phyloP scores from a whole-genome alignment of 495 filamentous ascomycete genomes.

The Penicillium ucsense region DNA sequence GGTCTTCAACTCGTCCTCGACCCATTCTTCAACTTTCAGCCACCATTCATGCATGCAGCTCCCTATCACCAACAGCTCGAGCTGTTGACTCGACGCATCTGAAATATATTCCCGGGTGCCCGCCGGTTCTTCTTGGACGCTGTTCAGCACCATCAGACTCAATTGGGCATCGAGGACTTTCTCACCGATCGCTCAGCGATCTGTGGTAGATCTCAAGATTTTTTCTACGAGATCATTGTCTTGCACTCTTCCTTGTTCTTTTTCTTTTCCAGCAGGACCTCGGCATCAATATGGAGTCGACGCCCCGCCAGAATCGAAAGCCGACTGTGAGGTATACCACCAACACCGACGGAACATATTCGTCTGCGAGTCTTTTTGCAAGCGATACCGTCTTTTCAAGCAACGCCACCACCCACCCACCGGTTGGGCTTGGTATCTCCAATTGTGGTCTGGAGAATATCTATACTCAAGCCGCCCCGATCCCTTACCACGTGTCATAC shows the following conservation, averaged over 20 bases:
- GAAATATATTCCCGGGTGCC: conserved; percentile 16
- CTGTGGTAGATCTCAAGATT: too few relatives aligned
- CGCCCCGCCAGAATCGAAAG: too few relatives aligned
- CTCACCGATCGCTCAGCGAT: too few relatives aligned
- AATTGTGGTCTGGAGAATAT: conserved; percentile 14
- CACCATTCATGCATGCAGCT: conserved; percentile 22
- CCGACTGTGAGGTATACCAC: conserved; percentile 2
- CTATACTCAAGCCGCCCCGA: conserved; percentile 3
- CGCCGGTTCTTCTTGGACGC: conserved; percentile 1
- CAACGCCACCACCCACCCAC: conserved; percentile 5
- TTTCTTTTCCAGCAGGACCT: not conserved
- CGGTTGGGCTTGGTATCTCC: conserved; percentile 26
- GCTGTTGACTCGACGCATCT: conserved; percentile 12
- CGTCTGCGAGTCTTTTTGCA: not conserved
- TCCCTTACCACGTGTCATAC: conserved; percentile 1
- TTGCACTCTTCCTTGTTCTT: too few relatives aligned
- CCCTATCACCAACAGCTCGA: conserved; percentile 12
- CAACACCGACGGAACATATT: conserved; percentile 4
- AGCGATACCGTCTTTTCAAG: not conserved
- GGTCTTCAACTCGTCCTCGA: conserved; percentile 20
- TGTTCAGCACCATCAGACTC: too few relatives aligned
- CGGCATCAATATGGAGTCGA: too few relatives aligned
- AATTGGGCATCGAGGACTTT: too few relatives aligned
- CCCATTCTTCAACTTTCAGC: conserved; percentile 19
- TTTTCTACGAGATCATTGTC: too few relatives aligned